Evolutionary conservation across 306 rosid species (phyloP).

Genomic region (Cucurbita pepo): DNA sequence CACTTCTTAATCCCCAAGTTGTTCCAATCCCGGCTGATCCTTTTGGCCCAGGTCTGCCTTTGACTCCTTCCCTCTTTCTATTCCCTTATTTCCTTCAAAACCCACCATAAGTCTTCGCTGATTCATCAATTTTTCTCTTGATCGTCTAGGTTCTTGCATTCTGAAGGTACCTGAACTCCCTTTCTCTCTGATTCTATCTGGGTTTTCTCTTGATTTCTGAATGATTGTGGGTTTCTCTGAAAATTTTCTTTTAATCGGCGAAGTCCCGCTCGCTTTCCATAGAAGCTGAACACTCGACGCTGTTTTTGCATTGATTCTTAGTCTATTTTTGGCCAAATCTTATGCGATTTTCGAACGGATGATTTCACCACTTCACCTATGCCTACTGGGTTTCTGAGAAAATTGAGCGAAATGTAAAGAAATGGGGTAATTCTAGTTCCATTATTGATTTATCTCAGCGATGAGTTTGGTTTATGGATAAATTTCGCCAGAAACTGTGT

Average conservation of each 20-base stretch:
- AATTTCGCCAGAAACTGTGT: background rate
- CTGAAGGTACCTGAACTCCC: background rate
- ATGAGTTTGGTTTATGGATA: background rate
- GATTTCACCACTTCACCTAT: background rate
- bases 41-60: constrained; percentile 1
- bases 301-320: background rate
- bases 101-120: background rate
- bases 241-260: background rate
- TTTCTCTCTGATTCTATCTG: background rate
- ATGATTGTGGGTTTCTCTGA: background rate
- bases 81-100: background rate
- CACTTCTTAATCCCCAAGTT: background rate
- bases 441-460: background rate
- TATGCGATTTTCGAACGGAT: background rate
- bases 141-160: background rate
- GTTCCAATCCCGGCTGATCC: background rate
- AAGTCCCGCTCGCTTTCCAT: background rate
- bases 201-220: background rate
- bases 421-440: background rate
- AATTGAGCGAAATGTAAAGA: background rate
- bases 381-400: background rate
- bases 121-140: background rate
- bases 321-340: background rate
- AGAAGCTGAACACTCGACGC: background rate
- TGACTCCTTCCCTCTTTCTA: constrained; percentile 1